Evolutionary conservation across 2,329 filamentous ascomycete species (phyloP).

Genomic region (Sordariomycetes sp.): DNA sequence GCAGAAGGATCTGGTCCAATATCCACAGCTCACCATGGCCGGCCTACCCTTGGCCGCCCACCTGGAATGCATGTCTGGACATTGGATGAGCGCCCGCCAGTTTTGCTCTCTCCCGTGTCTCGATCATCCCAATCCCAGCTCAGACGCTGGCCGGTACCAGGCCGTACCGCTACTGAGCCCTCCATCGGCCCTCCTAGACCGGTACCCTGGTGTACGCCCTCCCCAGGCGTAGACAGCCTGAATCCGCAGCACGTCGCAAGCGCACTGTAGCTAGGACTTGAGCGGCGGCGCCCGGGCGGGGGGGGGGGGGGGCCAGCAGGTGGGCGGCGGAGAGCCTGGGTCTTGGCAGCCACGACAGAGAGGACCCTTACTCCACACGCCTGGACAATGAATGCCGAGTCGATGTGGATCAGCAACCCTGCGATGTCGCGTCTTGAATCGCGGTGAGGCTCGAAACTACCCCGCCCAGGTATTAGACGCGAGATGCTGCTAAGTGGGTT

Average conservation of each 20-base stretch:
- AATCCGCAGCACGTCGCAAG: background rate
- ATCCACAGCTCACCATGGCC: background rate
- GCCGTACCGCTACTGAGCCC: background rate
- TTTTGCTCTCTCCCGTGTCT: background rate
- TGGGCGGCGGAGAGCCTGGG: too few relatives aligned
- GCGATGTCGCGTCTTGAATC: background rate
- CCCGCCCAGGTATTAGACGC: too few relatives aligned
- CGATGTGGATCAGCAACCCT: background rate
- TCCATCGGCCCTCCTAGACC: background rate
- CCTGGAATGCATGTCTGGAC: background rate
- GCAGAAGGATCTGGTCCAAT: background rate
- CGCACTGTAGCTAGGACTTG: background rate
- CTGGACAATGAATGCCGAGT: background rate
- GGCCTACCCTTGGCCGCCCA: background rate
- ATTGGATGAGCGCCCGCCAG: background rate
- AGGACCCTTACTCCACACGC: background rate
- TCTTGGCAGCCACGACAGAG: background rate
- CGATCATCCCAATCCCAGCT: background rate
- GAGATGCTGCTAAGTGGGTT: background rate
- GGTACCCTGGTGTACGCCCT: background rate
- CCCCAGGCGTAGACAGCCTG: background rate
- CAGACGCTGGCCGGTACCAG: background rate
- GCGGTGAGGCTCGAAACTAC: too few relatives aligned
- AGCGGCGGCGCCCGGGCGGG: too few relatives aligned
- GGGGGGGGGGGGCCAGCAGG: too few relatives aligned